phyloP scores from a whole-genome alignment of 2,329 filamentous ascomycete species.

The Alternaria ventricosa region DNA sequence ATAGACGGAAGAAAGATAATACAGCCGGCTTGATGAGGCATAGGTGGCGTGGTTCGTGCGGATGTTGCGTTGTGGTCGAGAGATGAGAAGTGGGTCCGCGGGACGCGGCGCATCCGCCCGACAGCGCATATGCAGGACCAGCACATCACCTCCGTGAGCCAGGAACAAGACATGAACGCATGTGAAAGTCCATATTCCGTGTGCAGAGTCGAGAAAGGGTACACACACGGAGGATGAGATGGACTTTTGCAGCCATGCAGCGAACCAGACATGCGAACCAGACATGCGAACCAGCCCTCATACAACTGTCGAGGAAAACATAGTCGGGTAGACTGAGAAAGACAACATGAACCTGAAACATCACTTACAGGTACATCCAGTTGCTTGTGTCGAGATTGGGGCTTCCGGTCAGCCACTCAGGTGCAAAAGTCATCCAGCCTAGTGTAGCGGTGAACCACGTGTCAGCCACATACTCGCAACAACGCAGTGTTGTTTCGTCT shows the following conservation, averaged over 20 bases:
- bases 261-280: background rate
- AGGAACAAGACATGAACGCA: conserved; percentile 4
- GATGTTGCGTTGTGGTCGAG: background rate
- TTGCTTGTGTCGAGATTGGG: conserved; percentile 65
- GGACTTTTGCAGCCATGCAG: background rate
- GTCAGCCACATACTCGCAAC: conserved; percentile 42
- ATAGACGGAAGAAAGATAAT: background rate
- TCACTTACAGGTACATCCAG: conserved; percentile 62
- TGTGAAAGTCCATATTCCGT: background rate
- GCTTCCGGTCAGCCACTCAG: conserved; percentile 68
- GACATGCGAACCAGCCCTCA: background rate
- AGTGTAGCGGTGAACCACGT: conserved; percentile 44
- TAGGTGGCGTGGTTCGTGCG: background rate
- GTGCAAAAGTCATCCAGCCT: conserved; percentile 70
- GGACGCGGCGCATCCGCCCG: conserved; percentile 10
- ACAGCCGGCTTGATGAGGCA: background rate
- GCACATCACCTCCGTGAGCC: conserved; percentile 10
- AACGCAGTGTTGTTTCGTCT: conserved; percentile 23
- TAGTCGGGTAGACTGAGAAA: background rate
- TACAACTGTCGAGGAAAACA: background rate
- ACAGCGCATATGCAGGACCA: conserved; percentile 25
- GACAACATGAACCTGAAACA: background rate
- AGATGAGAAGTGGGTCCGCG: conserved; percentile 25
- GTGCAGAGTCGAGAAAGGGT: background rate
- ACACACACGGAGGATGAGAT: background rate